Percentiles rank a stretch among this genome's conserved stretches.
Evolutionary conservation across 768 basidiomycete species (phyloP).

Genomic region (Mrakia frigida): DNA sequence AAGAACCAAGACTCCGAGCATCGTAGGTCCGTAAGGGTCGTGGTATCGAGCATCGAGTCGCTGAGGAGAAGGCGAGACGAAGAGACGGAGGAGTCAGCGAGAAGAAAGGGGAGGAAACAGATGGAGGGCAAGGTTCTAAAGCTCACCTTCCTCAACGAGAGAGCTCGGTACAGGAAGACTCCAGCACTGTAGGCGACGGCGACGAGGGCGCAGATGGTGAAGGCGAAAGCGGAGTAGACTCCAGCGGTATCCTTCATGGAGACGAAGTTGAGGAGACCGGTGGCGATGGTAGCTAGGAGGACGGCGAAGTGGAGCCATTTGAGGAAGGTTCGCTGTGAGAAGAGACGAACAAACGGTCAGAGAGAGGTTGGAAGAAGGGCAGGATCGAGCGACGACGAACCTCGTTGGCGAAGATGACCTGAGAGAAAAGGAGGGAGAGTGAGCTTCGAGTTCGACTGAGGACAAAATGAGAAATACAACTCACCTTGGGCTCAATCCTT

Average conservation of each 20-base stretch:
- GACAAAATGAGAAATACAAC: neutral
- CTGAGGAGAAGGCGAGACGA: conserved; percentile 3
- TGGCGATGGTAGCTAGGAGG: conserved; percentile 81
- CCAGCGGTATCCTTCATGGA: conserved; percentile 53
- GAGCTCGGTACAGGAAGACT: conserved; percentile 43
- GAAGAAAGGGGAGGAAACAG: neutral
- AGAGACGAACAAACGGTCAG: neutral
- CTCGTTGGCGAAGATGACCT: conserved; percentile 70
- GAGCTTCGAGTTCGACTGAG: neutral
- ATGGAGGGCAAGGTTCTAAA: too few species aligned
- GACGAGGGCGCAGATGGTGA: conserved; percentile 82
- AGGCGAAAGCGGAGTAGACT: conserved; percentile 77
- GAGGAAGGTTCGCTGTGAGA: conserved; percentile 47
- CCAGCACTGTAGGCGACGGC: conserved; percentile 68
- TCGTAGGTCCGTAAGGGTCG: conserved; percentile 42
- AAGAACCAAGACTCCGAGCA: conserved; percentile 51
- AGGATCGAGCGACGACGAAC: neutral
- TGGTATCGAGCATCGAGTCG: conserved; percentile 42
- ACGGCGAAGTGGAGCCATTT: conserved; percentile 87
- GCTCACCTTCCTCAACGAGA: conserved; percentile 36
- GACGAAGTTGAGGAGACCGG: conserved; percentile 57
- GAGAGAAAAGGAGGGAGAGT: neutral
- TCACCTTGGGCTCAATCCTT: conserved; percentile 92
- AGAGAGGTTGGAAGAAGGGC: neutral
- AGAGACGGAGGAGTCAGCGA: too few species aligned